These are phyloP conservation scores for Metschnikowia drakensbergensis DNA, from an alignment of 805 yeast species.

Conservation along the genomic window DNA sequence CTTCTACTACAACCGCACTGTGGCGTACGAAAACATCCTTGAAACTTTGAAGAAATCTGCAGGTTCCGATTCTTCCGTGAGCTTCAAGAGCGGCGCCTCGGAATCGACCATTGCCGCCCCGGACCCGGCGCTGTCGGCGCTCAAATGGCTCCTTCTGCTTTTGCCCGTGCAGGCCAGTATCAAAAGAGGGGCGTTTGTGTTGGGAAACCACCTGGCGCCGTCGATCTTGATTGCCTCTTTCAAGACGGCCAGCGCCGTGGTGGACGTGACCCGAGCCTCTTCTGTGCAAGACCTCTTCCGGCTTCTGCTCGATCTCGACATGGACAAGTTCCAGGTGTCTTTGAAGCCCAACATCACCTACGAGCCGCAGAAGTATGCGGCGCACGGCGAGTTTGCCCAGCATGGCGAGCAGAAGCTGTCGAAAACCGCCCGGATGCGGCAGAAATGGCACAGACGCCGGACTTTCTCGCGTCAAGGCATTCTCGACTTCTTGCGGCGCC, in stretches of 20 bases:
- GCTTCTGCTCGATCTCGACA: conserved; percentile 39
- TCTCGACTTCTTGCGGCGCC: not conserved
- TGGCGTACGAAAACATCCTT: conserved; percentile 67
- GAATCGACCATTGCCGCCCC: conserved; percentile 1
- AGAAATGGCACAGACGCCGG: not conserved
- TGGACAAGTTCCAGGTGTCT: conserved; percentile 53
- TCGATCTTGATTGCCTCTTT: conserved; percentile 64
- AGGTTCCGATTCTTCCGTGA: not conserved
- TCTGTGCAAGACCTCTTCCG: conserved; percentile 54
- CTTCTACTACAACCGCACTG: conserved; percentile 75
- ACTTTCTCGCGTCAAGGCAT: not conserved
- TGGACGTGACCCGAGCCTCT: conserved; percentile 53
- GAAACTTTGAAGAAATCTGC: conserved; percentile 28
- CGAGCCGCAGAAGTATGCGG: conserved; percentile 23
- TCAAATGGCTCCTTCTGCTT: conserved; percentile 23
- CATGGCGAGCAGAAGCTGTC: not conserved
- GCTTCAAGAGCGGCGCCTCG: conserved; percentile 9
- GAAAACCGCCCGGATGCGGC: not conserved
- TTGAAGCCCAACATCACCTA: conserved; percentile 71
- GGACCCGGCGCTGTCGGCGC: conserved; percentile 1
- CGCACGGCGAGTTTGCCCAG: not conserved
- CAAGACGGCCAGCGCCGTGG: conserved; percentile 47
- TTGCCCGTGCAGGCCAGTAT: conserved; percentile 64
- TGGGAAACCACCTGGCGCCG: conserved; percentile 80
- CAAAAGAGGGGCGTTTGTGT: conserved; percentile 64